Base-by-base conservation (phyloP, 257 asterid genomes). In the Solanum pennellii region DNA sequence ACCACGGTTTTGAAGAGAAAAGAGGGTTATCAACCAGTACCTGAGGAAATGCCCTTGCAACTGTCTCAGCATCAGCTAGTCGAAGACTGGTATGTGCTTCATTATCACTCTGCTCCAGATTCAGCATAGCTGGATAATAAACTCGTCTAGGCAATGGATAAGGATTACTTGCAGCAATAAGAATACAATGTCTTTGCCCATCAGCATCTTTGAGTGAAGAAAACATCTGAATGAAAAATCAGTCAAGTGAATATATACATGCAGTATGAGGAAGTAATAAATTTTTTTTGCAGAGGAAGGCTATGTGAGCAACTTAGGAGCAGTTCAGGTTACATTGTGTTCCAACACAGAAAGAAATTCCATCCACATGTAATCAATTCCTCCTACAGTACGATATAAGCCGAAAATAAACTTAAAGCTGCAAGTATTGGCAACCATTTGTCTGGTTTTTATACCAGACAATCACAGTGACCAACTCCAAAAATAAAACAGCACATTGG, bases 91-190 rank as follows among this genome's bases (percentile, higher is more conserved):
- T 83, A 89, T 93, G 96, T 74, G 93, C 76, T 86, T 95, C 99
- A 60, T 66, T 89, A 16, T 94, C 96, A 41, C 89, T 90, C 92
- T 92, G 93, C 89, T 93, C 98, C 29, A 88, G 62, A 39, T 90
- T 94, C 88, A 89, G 95, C 74, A 91, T 59, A 86, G 88, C 95
- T 23, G 96, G 96, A 65, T 93, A 90, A 90, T 92, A 93, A 82
- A 97, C 95, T 79, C 95, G 96, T 83, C 94, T 96, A 21, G 98
- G 97, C 76, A 95, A 89, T 87, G 98, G 94, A 90, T 92, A 92
- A 90, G 98, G 99, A 73, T 95, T 96, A 92, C 99, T 95, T 52
- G 98, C 98, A 89, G 98, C 98, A 86, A 97, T 88, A 88, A 96
- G 97, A 91, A 97, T 93, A 88, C 98, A 97, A 88, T 97, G 99